Percentiles rank a stretch among this genome's conserved stretches.
phyloP scores from a whole-genome alignment of 352 stramenopile genomes.

The Phytophthora tentaculata region DNA sequence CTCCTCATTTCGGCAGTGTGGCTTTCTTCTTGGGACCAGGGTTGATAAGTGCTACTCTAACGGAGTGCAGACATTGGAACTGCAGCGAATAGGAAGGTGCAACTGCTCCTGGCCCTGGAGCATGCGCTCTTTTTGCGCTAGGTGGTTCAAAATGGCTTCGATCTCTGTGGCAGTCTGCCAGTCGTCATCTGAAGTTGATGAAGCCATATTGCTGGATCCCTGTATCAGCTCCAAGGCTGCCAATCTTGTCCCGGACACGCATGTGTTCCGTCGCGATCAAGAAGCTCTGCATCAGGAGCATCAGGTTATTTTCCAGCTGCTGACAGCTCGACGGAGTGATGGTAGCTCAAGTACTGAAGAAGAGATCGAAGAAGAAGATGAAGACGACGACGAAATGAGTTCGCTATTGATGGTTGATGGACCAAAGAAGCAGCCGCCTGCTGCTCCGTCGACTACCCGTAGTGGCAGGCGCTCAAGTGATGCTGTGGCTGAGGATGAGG shows the following conservation, averaged over 20 bases:
- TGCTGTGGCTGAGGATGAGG: conserved; percentile 28
- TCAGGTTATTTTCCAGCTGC: conserved; percentile 37
- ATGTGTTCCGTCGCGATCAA: conserved; percentile 27
- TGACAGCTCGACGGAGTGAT: conserved; percentile 15
- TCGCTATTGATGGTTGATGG: conserved; percentile 46
- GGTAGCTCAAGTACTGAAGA: conserved; percentile 3
- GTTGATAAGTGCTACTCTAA: too few relatives aligned
- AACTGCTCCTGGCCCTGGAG: too few relatives aligned
- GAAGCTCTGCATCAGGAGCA: conserved; percentile 43
- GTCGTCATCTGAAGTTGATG: conserved; percentile 11
- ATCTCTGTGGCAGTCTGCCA: too few relatives aligned
- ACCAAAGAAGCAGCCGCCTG: conserved; percentile 36
- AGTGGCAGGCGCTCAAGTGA: conserved; percentile 23
- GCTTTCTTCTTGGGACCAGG: too few relatives aligned
- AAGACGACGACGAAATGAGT: conserved; percentile 43
- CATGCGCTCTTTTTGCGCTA: too few relatives aligned
- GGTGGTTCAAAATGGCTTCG: too few relatives aligned
- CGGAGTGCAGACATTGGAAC: too few relatives aligned
- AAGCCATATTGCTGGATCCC: conserved; percentile 49
- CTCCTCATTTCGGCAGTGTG: too few relatives aligned
- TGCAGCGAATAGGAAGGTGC: too few relatives aligned
- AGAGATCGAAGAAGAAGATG: conserved; percentile 20
- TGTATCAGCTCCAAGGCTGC: conserved; percentile 43
- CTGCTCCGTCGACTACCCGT: conserved; percentile 16
- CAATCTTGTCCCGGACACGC: conserved; percentile 32